Base-by-base conservation (phyloP, 2,329 filamentous ascomycete species). In the Paramyrothecium roridum region DNA sequence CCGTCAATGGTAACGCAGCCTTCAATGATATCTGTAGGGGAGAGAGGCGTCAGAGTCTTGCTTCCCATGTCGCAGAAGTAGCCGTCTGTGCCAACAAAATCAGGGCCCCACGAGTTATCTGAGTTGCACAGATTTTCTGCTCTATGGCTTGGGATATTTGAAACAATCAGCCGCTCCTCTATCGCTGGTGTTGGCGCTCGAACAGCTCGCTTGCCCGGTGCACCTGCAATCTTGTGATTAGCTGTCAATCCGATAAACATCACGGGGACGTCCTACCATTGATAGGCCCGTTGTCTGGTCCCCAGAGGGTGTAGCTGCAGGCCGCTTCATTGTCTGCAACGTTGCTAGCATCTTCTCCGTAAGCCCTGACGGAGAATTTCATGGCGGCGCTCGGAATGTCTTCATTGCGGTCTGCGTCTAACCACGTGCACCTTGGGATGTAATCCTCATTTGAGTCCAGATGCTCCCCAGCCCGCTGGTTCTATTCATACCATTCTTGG, bases 221-320 rank as follows among this genome's bases (percentile, higher is more conserved):
- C 26, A 6, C 10, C 26, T 30, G 26, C 10, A 30, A n/a, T n/a
- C n/a, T n/a, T n/a, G n/a, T n/a, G n/a, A n/a, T n/a, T n/a, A n/a
- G n/a, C n/a, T n/a, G n/a, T n/a, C n/a, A n/a, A n/a, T n/a, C n/a
- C n/a, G n/a, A n/a, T n/a, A n/a, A n/a, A n/a, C n/a, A n/a, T n/a
- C n/a, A n/a, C n/a, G n/a, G n/a, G n/a, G n/a, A 48, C 16, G 34
- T 3, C 11, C 23, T 33, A 48, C 52, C 48, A n/a, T 37, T 54
- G 49, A 57, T 57, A 8, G 55, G 55, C 16, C 55, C 55, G 30
- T 48, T 57, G 34, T 54, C 55, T 1, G 49, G 40, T 8, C 55
- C 55, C 52, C 52, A 57, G 19, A 19, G 23, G 19, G 55, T 54
- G 40, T n/a, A 52, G 8, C 52, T 33, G 20, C 55, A 57, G 2